Evolutionary conservation across 2,329 filamentous ascomycete species (phyloP).

Genomic region (Ophiostoma populinum): DNA sequence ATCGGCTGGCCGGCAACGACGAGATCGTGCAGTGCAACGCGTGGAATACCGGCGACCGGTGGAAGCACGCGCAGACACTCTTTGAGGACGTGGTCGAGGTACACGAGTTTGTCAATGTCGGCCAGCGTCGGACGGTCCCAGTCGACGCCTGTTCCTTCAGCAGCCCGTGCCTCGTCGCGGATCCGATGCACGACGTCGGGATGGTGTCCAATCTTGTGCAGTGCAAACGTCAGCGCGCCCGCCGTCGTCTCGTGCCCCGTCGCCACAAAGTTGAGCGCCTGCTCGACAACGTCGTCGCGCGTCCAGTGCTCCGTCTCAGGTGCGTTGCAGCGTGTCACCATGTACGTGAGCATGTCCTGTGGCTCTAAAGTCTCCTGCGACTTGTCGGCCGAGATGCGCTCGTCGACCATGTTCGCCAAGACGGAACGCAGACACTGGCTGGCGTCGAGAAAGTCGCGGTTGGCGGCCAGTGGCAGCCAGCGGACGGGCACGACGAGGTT

Average conservation of each 20-base stretch:
- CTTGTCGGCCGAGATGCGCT: neutral
- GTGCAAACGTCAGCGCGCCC: slow-evolving; percentile 17
- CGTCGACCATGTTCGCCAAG: slow-evolving; percentile 16
- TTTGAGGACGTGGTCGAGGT: slow-evolving; percentile 19
- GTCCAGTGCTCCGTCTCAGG: slow-evolving; percentile 1
- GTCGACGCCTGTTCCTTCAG: neutral
- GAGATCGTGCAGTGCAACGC: slow-evolving; percentile 10
- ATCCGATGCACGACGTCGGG: slow-evolving; percentile 19
- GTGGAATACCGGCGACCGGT: slow-evolving; percentile 15
- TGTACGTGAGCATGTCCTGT: slow-evolving; percentile 15
- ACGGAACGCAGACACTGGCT: slow-evolving; percentile 18
- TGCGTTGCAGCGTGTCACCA: slow-evolving; percentile 12
- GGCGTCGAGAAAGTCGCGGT: slow-evolving; percentile 20
- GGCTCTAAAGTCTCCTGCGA: accelerated
- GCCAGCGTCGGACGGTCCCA: neutral
- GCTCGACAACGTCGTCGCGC: slow-evolving; percentile 8
- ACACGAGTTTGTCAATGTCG: slow-evolving; percentile 13
- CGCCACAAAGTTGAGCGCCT: slow-evolving; percentile 13
- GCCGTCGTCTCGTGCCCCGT: slow-evolving; percentile 21
- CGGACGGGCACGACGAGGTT: slow-evolving; percentile 8
- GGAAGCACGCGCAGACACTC: slow-evolving; percentile 13
- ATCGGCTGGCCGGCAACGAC: slow-evolving; percentile 13
- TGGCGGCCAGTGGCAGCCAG: slow-evolving; percentile 22
- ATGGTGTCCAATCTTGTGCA: slow-evolving; percentile 17
- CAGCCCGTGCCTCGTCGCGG: slow-evolving; percentile 8